These are phyloP conservation scores for Danielia oregonensis DNA, from an alignment of 805 yeast species.

Conservation along the genomic window DNA sequence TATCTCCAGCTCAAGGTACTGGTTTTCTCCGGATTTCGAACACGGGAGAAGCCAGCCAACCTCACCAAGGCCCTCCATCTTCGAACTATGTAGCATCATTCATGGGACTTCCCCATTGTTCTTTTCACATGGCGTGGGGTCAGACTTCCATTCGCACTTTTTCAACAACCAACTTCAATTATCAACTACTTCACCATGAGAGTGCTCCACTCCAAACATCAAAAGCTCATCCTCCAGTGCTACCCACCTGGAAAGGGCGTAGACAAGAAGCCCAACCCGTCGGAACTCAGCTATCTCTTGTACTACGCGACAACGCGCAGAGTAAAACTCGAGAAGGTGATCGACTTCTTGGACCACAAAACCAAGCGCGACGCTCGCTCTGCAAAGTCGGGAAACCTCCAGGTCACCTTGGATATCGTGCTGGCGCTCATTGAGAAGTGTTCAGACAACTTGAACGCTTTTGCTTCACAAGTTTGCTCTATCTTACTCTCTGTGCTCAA, in stretches of 20 bases:
- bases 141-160: too few species aligned
- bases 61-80: too few species aligned
- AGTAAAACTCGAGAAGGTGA: slow-evolving; percentile 84
- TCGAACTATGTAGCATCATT: too few species aligned
- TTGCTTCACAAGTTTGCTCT: slow-evolving; percentile 64
- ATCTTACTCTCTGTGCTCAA: slow-evolving; percentile 52
- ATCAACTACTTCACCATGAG: too few species aligned
- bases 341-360: slow-evolving; percentile 59
- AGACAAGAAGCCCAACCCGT: slow-evolving; percentile 89
- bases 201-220: slow-evolving; percentile 75
- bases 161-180: too few species aligned
- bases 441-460: slow-evolving; percentile 76
- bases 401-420: slow-evolving; percentile 73
- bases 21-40: too few species aligned
- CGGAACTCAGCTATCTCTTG: slow-evolving; percentile 81
- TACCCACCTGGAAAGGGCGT: slow-evolving; percentile 85
- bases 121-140: too few species aligned
- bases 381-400: slow-evolving; percentile 71
- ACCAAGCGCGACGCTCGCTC: slow-evolving; percentile 58
- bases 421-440: slow-evolving; percentile 70
- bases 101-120: too few species aligned
- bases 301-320: slow-evolving; percentile 90
- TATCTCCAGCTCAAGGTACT: too few species aligned
- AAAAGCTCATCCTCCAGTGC: slow-evolving; percentile 83
- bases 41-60: too few species aligned